Evolutionary conservation across 2,329 filamentous ascomycete genomes (phyloP), one percentile per base, ranked within the genome.

Genomic region (Aspergillus thermomutatus): DNA sequence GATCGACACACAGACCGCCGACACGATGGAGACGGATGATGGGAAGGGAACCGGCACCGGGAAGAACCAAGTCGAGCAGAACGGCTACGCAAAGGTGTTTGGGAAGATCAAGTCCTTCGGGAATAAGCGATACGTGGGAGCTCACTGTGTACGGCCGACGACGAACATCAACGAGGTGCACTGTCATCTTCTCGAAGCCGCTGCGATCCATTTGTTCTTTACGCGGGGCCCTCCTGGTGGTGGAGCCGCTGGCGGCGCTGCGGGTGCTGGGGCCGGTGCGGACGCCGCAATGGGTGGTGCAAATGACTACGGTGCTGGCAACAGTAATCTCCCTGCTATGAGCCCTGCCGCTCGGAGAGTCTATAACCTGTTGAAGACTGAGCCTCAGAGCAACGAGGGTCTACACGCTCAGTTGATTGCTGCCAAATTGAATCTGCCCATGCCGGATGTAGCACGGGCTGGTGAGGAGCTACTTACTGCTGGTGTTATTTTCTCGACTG

Each of bases 141-240:
- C 91, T 45, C 88, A 92, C 74, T 85, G 90, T 67, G 87, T 99
- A 62, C 87, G 92, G 53, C 87, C 89, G 3, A 80, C 97, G 54
- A 79, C 83, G 54, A 90, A 97, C 74, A 88, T 88, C 79, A 96
- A 99, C 79, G 94, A 99, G 81, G 84, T 97, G 72, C 89, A 88
- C 71, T 96, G 91, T 73, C 94, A 97, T 76, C 77, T 97, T 63
- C 85, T 99, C 53, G 93, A 99, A 78, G 88, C 91, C 26, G 90
- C 92, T 5, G 90, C 89, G 56, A 89, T 95, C 50, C 94, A 99
- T 77, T 80, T 99, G 51, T 88, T 88, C 76, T 89, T 92, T 73
- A 90, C 87, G 14, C 84, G 86, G 47, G 92, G 92, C 0, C 83
- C 87, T 3, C 79, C 75, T 2, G 64, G 78, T 37, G 68, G 34